Evolutionary conservation across 352 stramenopile species (phyloP), one percentile per base, ranked within the genome.

Genomic region (Pythium phragmiticola): DNA sequence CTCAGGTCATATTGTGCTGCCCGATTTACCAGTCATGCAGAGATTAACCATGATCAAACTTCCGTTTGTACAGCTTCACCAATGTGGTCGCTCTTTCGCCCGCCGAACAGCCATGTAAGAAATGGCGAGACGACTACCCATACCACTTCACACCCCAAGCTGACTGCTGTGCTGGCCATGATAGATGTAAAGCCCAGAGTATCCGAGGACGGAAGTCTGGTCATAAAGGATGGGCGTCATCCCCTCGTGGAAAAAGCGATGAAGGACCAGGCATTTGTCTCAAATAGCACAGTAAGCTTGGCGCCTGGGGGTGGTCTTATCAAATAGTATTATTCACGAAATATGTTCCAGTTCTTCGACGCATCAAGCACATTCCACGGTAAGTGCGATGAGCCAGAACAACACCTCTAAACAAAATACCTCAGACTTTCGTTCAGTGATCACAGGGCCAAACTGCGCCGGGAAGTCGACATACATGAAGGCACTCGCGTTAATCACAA

Each of bases 381-480:
- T 70, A 45, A 41, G 47, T 1, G 16, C n/a, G 30, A 50, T 41
- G 33, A 45, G 30, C 13, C 54, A 23, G 16, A 53, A n/a, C 11
- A 54, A 17, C 9, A 42, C 23, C 19, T 9, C 42, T n/a, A 51
- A 55, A 14, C 34, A 11, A 39, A 39, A 39, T 13, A 37, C 11
- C 21, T 21, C 36, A 16, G 4, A 36, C 17, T 26, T 36, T 11
- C 3, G 16, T 33, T n/a, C 57, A 90, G 82, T 98, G 56, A 74
- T 98, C 23, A 97, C 89, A 60, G 92, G 92, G 0, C 77, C 90
- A 16, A 98, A 98, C 53, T 96, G 89, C 49, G 84, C 83, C 17
- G 92, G 92, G 3, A 98, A 98, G 57, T 93, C 87, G n/a, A 95
- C 86, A n/a, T 92, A 95, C 47, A 74, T 96, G 66, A 77, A 82